Percentiles rank a stretch among this genome's conserved stretches.
Evolutionary conservation across 2,329 filamentous ascomycete genomes (phyloP).

Genomic region (Sporothrix phasma): DNA sequence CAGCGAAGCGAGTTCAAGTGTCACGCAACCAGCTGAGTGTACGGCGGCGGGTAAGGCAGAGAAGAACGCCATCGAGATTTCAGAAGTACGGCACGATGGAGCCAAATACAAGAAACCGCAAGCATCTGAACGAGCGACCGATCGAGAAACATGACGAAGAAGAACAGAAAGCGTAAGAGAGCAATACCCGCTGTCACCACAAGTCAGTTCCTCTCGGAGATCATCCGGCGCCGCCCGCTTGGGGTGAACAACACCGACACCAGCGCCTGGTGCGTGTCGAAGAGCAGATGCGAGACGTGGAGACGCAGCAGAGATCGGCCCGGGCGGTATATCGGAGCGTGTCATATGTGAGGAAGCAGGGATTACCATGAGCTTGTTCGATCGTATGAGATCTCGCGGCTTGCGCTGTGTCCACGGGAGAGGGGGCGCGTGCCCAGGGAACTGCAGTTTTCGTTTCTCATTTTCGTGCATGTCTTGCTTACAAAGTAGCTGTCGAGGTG

Average conservation of each 20-base stretch:
- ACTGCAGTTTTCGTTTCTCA: not conserved
- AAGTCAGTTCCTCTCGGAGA: constrained; percentile 10
- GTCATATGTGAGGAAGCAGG: not conserved
- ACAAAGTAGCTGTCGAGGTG: not conserved
- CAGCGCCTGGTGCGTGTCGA: not conserved
- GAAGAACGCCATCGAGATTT: not conserved
- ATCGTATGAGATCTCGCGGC: not conserved
- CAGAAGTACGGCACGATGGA: not conserved
- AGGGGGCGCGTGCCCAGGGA: not conserved
- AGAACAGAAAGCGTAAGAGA: not conserved
- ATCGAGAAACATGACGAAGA: not conserved
- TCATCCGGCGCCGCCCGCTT: constrained; percentile 8
- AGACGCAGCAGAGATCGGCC: not conserved
- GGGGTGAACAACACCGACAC: not conserved
- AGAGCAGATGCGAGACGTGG: not conserved
- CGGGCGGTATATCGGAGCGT: not conserved
- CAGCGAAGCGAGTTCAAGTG: not conserved
- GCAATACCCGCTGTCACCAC: not conserved
- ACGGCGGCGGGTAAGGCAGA: not conserved
- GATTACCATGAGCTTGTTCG: not conserved
- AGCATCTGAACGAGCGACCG: too few species aligned
- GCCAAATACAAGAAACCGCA: not conserved
- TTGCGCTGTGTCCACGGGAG: not conserved
- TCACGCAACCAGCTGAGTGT: not conserved
- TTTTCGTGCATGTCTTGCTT: not conserved